A percentile compares a stretch with the other conserved stretches of the same genome.
phyloP scores from a whole-genome alignment of 2,329 filamentous ascomycete genomes.

The Grosmannia penicillata region DNA sequence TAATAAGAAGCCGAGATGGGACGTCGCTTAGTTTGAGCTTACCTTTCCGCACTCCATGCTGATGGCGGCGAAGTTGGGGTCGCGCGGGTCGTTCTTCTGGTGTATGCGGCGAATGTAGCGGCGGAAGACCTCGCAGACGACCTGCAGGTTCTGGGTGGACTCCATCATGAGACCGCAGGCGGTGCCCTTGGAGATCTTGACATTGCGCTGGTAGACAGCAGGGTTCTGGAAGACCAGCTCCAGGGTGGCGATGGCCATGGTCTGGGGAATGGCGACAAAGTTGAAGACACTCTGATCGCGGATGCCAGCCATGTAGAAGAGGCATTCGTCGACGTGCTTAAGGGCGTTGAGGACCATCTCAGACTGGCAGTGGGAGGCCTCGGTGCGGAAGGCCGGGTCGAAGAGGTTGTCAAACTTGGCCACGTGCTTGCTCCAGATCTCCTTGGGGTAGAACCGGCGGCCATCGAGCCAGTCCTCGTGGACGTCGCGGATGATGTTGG shows the following conservation, averaged over 20 bases:
- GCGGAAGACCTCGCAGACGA: slow-evolving; percentile 71
- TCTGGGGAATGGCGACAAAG: slow-evolving; percentile 92
- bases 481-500: slow-evolving; percentile 95
- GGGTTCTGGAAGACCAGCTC: slow-evolving; percentile 89
- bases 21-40: no score
- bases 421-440: slow-evolving; percentile 95
- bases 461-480: slow-evolving; percentile 79
- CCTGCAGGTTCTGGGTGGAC: slow-evolving; percentile 75
- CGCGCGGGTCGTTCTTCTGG: slow-evolving; percentile 83
- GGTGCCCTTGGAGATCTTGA: slow-evolving; percentile 94
- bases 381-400: slow-evolving; percentile 59
- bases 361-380: slow-evolving; percentile 72
- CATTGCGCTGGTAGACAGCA: slow-evolving; percentile 65
- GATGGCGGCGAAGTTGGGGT: slow-evolving; percentile 85
- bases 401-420: slow-evolving; percentile 82
- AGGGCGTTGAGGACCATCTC: slow-evolving; percentile 91
- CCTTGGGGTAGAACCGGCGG: slow-evolving; percentile 84
- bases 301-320: slow-evolving; percentile 95
- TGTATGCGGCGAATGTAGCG: slow-evolving; percentile 68
- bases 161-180: slow-evolving; percentile 86
- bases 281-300: slow-evolving; percentile 97
- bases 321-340: slow-evolving; percentile 74
- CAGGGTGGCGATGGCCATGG: slow-evolving; percentile 92
- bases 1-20: background rate
- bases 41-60: slow-evolving; percentile 82